These are phyloP conservation scores for Mycena polygramma DNA, from an alignment of 768 basidiomycete species.

Conservation along the genomic window DNA sequence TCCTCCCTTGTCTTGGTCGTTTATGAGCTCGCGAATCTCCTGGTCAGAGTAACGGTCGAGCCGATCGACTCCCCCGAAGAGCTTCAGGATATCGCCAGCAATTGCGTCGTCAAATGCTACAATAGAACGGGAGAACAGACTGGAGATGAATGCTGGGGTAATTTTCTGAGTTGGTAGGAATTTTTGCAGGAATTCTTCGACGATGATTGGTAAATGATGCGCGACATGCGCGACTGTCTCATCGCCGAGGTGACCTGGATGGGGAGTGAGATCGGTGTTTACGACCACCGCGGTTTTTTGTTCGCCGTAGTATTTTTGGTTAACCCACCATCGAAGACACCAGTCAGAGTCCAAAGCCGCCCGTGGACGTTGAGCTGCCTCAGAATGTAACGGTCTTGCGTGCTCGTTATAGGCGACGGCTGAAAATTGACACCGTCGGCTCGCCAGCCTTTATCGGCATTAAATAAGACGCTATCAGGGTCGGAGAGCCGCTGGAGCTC, in stretches of 20 bases:
- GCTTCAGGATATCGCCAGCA: constrained; percentile 71
- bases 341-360: constrained; percentile 73
- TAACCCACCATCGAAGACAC: constrained; percentile 76
- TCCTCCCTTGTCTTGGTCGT: constrained; percentile 71
- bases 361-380: constrained; percentile 69
- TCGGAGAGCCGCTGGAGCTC: constrained; percentile 64
- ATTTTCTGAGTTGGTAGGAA: constrained; percentile 54
- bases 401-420: constrained; percentile 65
- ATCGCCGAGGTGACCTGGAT: constrained; percentile 74
- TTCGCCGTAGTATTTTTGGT: constrained; percentile 29
- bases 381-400: constrained; percentile 76
- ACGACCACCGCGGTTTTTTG: constrained; percentile 17
- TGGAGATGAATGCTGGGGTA: constrained; percentile 65
- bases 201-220: constrained; percentile 75
- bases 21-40: constrained; percentile 70
- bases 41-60: constrained; percentile 66
- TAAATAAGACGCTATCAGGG: constrained; percentile 60
- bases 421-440: constrained; percentile 79
- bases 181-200: constrained; percentile 68
- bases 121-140: constrained; percentile 70
- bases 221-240: constrained; percentile 78
- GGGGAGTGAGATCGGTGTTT: constrained; percentile 28
- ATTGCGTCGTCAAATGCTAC: constrained; percentile 76
- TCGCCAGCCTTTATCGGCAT: constrained; percentile 48
- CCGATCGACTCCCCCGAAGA: constrained; percentile 70